Evolutionary conservation across 345 rosid genomes (phyloP).

Genomic region (Cardamine occulta): DNA sequence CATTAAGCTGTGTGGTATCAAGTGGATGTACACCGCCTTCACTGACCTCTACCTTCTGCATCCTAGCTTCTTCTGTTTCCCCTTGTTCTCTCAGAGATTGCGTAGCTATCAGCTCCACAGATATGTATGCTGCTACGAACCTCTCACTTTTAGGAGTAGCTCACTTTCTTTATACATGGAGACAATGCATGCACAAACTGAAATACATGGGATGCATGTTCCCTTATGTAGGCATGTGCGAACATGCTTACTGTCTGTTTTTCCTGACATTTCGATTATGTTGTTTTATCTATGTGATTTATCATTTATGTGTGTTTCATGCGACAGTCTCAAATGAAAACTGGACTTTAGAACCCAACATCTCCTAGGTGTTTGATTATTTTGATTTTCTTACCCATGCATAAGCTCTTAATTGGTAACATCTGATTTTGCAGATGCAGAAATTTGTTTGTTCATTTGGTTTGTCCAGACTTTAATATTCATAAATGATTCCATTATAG

Average conservation of each 20-base stretch:
- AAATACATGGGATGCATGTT: slow-evolving; percentile 22
- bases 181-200: slow-evolving; percentile 28
- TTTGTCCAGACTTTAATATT: slow-evolving; percentile 21
- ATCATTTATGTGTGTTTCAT: slow-evolving; percentile 16
- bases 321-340: slow-evolving; percentile 10
- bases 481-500: slow-evolving; percentile 13
- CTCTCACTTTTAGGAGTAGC: slow-evolving; percentile 29
- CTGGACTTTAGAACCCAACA: slow-evolving; percentile 12
- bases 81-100: slow-evolving; percentile 92
- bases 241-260: slow-evolving; percentile 9
- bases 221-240: slow-evolving; percentile 19
- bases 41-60: slow-evolving; percentile 72
- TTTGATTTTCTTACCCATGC: slow-evolving; percentile 5
- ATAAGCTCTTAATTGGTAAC: slow-evolving; percentile 19
- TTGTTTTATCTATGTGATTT: slow-evolving; percentile 11
- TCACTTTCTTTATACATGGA: slow-evolving; percentile 25
- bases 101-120: slow-evolving; percentile 59
- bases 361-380: slow-evolving; percentile 14
- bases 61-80: slow-evolving; percentile 76
- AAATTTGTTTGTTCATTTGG: slow-evolving; percentile 26
- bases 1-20: slow-evolving; percentile 85
- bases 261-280: background rate
- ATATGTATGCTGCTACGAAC: slow-evolving; percentile 57
- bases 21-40: slow-evolving; percentile 68
- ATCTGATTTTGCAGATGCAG: slow-evolving; percentile 18